Evolutionary conservation across 2,329 filamentous ascomycete genomes (phyloP).

Genomic region (Paracamarosporium sp.): DNA sequence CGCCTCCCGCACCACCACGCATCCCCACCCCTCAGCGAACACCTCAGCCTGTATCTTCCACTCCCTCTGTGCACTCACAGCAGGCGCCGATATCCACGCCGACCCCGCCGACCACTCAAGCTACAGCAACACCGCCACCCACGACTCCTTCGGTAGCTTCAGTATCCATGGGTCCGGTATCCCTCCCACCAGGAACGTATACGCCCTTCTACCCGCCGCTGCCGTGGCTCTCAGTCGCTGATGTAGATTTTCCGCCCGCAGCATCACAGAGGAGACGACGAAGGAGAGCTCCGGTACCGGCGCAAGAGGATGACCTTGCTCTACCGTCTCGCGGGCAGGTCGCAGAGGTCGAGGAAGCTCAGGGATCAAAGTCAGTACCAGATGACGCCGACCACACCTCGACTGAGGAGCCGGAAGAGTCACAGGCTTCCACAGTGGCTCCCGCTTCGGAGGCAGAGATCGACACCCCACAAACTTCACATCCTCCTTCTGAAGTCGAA

Average conservation of each 20-base stretch:
- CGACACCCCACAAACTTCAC: conserved; percentile 65
- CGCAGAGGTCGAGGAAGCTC: conserved; percentile 17
- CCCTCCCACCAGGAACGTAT: conserved; percentile 30
- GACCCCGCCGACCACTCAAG: conserved; percentile 37
- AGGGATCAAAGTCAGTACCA: conserved; percentile 19
- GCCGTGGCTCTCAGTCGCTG: conserved; percentile 66
- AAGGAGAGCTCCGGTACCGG: conserved; percentile 45
- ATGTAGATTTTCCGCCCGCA: conserved; percentile 61
- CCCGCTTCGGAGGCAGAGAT: conserved; percentile 54
- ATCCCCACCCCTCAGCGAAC: conserved; percentile 40
- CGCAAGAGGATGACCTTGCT: conserved; percentile 52
- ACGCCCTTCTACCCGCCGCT: conserved; percentile 61
- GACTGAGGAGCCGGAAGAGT: conserved; percentile 46
- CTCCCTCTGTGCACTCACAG: conserved; percentile 44
- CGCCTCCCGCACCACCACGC: conserved; percentile 40
- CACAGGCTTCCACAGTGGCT: conserved; percentile 53
- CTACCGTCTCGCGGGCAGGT: conserved; percentile 58
- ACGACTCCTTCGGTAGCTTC: conserved; percentile 28
- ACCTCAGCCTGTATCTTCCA: conserved; percentile 40
- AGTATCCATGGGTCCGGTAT: conserved; percentile 18
- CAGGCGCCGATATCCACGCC: conserved; percentile 41
- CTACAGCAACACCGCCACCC: conserved; percentile 38
- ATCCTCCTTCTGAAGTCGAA: conserved; percentile 63
- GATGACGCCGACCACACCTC: conserved; percentile 47
- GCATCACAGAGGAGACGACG: conserved; percentile 55